Base-by-base conservation (phyloP, 345 rosid genomes). In the Eucalyptus victrix region DNA sequence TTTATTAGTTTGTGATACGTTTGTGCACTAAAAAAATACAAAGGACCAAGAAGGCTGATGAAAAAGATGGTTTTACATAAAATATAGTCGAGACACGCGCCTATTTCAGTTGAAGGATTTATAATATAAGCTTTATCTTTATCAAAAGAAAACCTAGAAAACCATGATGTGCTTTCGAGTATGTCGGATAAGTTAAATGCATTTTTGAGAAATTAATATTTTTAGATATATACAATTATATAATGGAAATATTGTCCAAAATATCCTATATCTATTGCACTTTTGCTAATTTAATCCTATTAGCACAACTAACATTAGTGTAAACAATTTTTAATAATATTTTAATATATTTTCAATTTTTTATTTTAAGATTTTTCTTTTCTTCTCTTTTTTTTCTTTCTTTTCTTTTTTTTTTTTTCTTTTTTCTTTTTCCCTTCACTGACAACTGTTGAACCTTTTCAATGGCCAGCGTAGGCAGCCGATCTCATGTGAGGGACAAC, bases 371-470 rank as follows among this genome's bases (percentile, higher is more conserved):
- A 21, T 3, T 53, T 53, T 53, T 21, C 11, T 53, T 53, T 53
- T 53, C 2, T 53, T 53, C 2, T 53, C 11, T 53, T 53, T 53
- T 19, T 4, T 53, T 53, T 19, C 10, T 53, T 19, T 44, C 21
- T 7, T 18, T 51, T 51, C 1, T 50, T 2, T 49, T 15, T 49
- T 6, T 0, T 50, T 17, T 50, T 53, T 51, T 7, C 0, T 53
- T 53, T 53, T 19, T 4, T 1, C 2, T 3, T 53, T 53, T 53
- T 53, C 26, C 26, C 58, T 53, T 21, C 11, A 0, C 11, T 1
- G 0, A 21, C 26, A 53, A 53, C 5, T 4, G 1, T 53, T 10
- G 0, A 53, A 53, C 58, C 26, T 21, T 53, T 53, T 8, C 26
- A 21, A 53, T 53, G 58, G 26, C 58, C 8, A 53, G 26, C 11